Evolutionary conservation across 2,329 filamentous ascomycete species (phyloP), one percentile per base, ranked within the genome.

Genomic region (Graphiopsis chlorocephala): DNA sequence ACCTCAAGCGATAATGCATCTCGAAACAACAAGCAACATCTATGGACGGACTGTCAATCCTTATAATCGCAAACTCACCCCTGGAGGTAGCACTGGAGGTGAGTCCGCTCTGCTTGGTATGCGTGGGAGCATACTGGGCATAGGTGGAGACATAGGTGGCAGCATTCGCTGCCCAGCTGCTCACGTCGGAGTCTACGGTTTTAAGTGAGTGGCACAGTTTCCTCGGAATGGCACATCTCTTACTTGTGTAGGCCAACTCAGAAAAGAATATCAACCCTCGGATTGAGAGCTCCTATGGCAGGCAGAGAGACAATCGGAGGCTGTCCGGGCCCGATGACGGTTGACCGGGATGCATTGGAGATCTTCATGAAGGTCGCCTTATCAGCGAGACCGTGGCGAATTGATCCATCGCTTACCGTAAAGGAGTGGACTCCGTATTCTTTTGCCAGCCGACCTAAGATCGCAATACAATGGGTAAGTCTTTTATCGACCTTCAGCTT

Each of bases 381-480:
- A 8, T 53, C 59, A 8, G 47, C 59, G 7, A 53, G 33, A 17
- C 59, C 59, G 15, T 62, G 59, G 59, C 59, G 59, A 1, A 62
- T 62, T 11, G 59, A 62, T 23, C 48, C 59, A 20, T 38, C 59
- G 4, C 48, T 62, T n/a, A 62, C 59, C 11, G 31, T 28, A 10
- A 62, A 62, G 28, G 47, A 53, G 17, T 62, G 59, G 59, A 62
- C 59, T 8, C 59, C 59, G 7, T 62, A 62, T 28, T 31, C 23
- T 12, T 62, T 62, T 25, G 23, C 23, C 12, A 62, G 59, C 10
- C 59, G n/a, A 14, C 59, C 48, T 26, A 84, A 79, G 48, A 78
- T 91, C 61, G 88, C 79, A 2, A 83, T 91, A 33, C 80, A 90
- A 75, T 88, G 84, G 83, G 38, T 42, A 20, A 42, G 38, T 42